Percentiles rank a stretch among this genome's conserved stretches.
phyloP scores from a whole-genome alignment of 2,329 filamentous ascomycete genomes.

The Ophiostoma sp. region DNA sequence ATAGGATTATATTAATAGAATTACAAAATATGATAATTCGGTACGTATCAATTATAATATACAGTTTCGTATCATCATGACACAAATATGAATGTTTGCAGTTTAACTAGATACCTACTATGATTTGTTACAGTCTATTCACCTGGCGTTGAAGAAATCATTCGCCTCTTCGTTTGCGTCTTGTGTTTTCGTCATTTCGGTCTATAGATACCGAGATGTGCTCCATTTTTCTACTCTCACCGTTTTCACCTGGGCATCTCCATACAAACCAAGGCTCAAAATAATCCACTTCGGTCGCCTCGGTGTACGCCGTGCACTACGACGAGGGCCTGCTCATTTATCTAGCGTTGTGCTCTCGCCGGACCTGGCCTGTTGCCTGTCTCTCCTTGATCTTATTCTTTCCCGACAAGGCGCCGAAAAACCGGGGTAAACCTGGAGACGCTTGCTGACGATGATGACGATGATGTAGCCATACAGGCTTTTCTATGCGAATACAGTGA shows the following conservation, averaged over 20 bases:
- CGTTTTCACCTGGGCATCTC: neutral
- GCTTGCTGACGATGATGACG: neutral
- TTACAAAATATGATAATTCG: too few species aligned
- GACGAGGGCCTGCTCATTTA: neutral
- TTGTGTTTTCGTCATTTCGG: neutral
- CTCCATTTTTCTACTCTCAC: neutral
- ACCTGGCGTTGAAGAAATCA: neutral
- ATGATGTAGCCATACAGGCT: neutral
- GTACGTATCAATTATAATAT: too few species aligned
- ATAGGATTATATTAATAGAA: too few species aligned
- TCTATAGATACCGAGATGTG: neutral
- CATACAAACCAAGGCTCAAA: neutral
- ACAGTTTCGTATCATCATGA: too few species aligned
- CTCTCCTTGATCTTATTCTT: neutral
- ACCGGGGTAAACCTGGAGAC: conserved; percentile 11
- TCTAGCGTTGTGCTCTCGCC: neutral
- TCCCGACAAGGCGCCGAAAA: conserved; percentile 10
- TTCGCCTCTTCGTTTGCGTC: neutral
- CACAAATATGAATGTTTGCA: too few species aligned
- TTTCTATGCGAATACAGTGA: too few species aligned
- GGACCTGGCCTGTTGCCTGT: neutral
- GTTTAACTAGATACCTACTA: too few species aligned
- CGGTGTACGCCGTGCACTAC: conserved; percentile 1
- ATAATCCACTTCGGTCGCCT: conserved; percentile 4
- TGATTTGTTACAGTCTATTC: too few species aligned